Evolutionary conservation across 1,284 basidiomycete genomes (phyloP), one percentile per base, ranked within the genome.

Genomic region (Leccinum huronense): DNA sequence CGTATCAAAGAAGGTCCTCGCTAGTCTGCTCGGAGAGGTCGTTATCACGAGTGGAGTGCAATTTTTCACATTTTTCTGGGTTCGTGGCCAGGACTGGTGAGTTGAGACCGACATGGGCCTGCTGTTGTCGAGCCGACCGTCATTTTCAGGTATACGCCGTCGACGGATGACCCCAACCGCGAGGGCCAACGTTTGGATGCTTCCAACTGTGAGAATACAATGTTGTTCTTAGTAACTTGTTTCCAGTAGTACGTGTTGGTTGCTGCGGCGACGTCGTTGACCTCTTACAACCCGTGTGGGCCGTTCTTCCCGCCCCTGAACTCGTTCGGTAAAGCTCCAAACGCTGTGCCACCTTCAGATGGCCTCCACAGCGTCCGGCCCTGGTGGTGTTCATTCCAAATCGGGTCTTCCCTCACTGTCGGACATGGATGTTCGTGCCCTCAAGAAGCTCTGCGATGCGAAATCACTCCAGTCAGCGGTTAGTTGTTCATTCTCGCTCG

Each of bases 211-310:
- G 97, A 99, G 77, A 99, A 99, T 77, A 91, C 97, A 8, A 86
- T 86, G 8, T 78, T 99, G 63, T 99, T 99, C 80, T 79, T 98
- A 69, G 84, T 98, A 59, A 98, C 96, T 3, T 97, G 94, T 67
- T 99, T 98, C 86, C 97, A 99, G 79, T 99, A 99, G 79, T 99
- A 99, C 78, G 94, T 99, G 69, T 83, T 98, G 51, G 94, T 98
- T 8, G 97, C 96, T 11, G 95, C 90, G 1, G 94, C 30, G 80
- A 83, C 16, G 80, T 92, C 63, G 79, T 87, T 55, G 78, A 86
- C 3, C 76, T 88, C 31, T 83, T 96, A 34, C 82, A 84, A 58
- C 85, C 89, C 6, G 70, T 95, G n/a, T 96, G 93, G 93, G 76
- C 81, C 3, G 80, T 88, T 40, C 84, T 96, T 0, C 94, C 94